Evolutionary conservation across 176 grass and related monocot genomes (phyloP).

Genomic region (Alloteropsis semialata): DNA sequence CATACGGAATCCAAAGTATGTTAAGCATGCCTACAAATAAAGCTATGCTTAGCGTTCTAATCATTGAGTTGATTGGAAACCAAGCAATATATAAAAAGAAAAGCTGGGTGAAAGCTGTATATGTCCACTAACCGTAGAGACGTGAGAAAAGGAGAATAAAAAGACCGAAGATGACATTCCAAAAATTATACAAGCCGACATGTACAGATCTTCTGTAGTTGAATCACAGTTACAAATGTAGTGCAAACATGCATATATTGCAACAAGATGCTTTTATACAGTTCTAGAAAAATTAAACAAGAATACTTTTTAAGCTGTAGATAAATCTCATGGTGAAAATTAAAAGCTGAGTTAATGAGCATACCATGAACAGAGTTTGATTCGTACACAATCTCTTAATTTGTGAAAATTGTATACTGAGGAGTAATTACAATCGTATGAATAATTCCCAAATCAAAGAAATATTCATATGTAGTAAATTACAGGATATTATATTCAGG

Average conservation of each 20-base stretch:
- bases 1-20: background rate
- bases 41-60: background rate
- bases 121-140: background rate
- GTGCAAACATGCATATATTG: background rate
- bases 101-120: background rate
- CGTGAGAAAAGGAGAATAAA: background rate
- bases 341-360: background rate
- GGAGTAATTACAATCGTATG: too few relatives aligned
- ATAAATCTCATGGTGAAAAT: background rate
- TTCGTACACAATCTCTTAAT: background rate
- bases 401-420: too few relatives aligned
- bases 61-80: slow-evolving; percentile 18
- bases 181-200: background rate
- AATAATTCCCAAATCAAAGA: background rate
- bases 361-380: background rate
- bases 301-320: background rate
- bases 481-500: background rate
- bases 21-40: background rate
- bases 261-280: background rate
- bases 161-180: background rate
- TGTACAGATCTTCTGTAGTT: background rate
- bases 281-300: background rate
- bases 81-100: background rate
- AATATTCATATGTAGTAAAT: background rate
- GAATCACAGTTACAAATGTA: background rate